Conservation (phyloP, 306 rosid genomes). For the Clitoria ternatea region DNA sequence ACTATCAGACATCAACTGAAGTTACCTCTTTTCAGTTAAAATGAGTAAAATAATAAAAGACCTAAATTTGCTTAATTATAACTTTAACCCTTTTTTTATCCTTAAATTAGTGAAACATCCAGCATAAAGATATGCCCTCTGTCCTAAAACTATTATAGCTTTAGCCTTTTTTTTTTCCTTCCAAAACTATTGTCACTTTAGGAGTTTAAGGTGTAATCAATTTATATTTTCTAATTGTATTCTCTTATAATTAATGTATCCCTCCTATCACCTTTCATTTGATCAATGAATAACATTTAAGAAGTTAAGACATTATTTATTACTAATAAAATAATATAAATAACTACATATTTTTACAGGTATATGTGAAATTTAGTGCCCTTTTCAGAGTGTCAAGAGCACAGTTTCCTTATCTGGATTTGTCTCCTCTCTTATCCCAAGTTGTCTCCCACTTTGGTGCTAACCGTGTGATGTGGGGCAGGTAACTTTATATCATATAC, state of each 20-base stretch:
- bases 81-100: background rate
- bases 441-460: conserved; percentile 72
- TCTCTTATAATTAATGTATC: too few species aligned
- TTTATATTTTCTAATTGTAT: too few species aligned
- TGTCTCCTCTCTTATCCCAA: conserved; percentile 49
- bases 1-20: background rate
- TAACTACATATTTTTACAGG: too few species aligned
- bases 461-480: conserved; percentile 85
- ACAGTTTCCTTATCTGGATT: conserved; percentile 64
- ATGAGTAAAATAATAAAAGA: background rate
- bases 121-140: too few species aligned
- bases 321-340: too few species aligned
- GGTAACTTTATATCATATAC: conserved; percentile 34
- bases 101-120: background rate
- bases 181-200: too few species aligned
- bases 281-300: too few species aligned
- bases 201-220: too few species aligned
- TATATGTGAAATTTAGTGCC: conserved; percentile 84
- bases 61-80: background rate
- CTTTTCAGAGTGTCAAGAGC: conserved; percentile 77
- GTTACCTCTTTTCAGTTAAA: background rate
- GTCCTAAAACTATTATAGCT: too few species aligned
- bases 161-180: too few species aligned
- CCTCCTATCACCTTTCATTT: too few species aligned
- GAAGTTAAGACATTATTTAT: too few species aligned